phyloP scores from a whole-genome alignment of 2,329 filamentous ascomycete species.

The Cyclaneusma minus region DNA sequence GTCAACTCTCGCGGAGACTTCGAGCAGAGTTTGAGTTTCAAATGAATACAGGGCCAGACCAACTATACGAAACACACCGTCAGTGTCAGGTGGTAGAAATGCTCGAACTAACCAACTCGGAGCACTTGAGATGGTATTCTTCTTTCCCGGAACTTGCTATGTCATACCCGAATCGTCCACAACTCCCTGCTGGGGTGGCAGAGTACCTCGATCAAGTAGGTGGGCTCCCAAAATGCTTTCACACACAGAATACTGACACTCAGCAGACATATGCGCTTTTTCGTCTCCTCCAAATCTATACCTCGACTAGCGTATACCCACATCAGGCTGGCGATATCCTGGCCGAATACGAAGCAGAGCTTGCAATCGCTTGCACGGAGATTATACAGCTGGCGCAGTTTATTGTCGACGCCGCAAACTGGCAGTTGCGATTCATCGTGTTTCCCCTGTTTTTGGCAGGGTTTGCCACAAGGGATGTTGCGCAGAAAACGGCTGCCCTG shows the following conservation, averaged over 20 bases:
- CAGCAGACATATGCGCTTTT: conserved; percentile 28
- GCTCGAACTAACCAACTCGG: too few species aligned
- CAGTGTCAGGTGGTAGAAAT: too few species aligned
- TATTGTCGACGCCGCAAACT: conserved; percentile 21
- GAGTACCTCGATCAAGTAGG: too few species aligned
- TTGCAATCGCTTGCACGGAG: conserved; percentile 25
- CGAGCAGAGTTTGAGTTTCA: conserved; percentile 6
- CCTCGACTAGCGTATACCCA: conserved; percentile 36
- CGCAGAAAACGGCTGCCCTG: conserved; percentile 28
- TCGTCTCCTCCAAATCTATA: conserved; percentile 32
- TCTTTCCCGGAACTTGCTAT: too few species aligned
- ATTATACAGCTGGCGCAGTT: conserved; percentile 28
- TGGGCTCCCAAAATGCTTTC: too few species aligned
- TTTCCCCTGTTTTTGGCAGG: conserved; percentile 40
- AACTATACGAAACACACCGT: conserved; percentile 21
- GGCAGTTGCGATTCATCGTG: conserved; percentile 28
- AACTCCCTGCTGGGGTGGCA: too few species aligned
- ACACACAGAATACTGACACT: conserved; percentile 4
- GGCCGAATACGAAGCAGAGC: conserved; percentile 22
- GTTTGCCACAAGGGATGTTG: conserved; percentile 22
- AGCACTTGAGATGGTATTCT: too few species aligned
- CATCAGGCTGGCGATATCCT: conserved; percentile 26
- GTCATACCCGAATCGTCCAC: too few species aligned
- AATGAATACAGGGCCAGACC: conserved; percentile 12
- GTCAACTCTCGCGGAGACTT: conserved; percentile 9